Base-by-base conservation (phyloP, 495 filamentous ascomycete species). In the Penicillium herquei region DNA sequence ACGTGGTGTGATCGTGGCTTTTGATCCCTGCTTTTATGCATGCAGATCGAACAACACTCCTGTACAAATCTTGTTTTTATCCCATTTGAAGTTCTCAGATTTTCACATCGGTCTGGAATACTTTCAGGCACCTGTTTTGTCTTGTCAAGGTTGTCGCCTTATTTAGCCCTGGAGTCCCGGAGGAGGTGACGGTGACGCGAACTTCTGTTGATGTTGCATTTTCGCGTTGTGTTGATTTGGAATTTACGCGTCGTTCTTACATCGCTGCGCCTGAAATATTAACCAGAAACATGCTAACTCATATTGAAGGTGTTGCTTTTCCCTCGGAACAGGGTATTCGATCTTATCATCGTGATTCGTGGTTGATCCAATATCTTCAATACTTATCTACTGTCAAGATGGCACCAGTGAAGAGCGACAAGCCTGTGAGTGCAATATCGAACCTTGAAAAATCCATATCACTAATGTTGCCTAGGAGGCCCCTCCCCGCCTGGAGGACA, bases 401-500 rank as follows among this genome's bases (percentile, higher is more conserved):
- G 71, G 68, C 71, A 7, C 66, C 67, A 12, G 67, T 68, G 60
- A 66, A 63, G 53, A 56, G 59, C 51, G 61, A 67, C 42, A 61
- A 63, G 41, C 51, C 61, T 54, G 69, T 71, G 58, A 51, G 70
- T 67, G 14, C 32, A 40, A 1, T 3, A 39, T 39, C 0, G 9
- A 11, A 39, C 0, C 6, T 7, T 34, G 32, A 6, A 12, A 33
- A 5, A 18, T 35, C 26, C 16, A 39, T 35, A 30, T 12, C 2
- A 9, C 12, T 18, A 9, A 26, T 7, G 18, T 30, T 72, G 70
- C 70, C 57, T 78, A 81, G 59, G 65, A 77, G 43, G 75, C 71
- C 46, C 78, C 76, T 10, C 72, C 73, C 49, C 70, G 67, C 21
- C 69, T 82, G 9, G 68, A 73, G 16, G 81, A 85, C 26, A 78